Conservation (phyloP, 192 early-diverging fungal genomes). For the Irineochytrium annulatum region DNA sequence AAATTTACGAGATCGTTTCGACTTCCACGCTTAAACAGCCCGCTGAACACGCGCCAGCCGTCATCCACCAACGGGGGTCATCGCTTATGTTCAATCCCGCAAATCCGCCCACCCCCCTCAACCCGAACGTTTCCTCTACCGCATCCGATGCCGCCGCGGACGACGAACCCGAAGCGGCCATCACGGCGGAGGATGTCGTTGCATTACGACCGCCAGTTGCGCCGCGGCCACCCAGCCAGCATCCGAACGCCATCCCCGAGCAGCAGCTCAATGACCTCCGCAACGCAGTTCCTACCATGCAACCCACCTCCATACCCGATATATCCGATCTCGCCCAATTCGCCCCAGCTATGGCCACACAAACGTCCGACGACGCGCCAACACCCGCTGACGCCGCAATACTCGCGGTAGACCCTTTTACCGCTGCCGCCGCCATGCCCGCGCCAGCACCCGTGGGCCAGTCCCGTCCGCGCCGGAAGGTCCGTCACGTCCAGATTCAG, state of each 20-base stretch:
- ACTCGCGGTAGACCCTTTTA: no score
- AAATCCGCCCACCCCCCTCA: background rate
- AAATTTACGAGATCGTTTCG: conserved; percentile 4
- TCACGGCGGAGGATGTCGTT: background rate
- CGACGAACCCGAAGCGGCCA: background rate
- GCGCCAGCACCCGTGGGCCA: background rate
- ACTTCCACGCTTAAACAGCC: background rate
- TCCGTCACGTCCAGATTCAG: conserved; percentile 49
- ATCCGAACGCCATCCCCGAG: background rate
- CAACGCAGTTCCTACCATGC: no score
- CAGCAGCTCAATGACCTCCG: background rate
- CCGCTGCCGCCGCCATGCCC: conserved; percentile 1
- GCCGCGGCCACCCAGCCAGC: background rate
- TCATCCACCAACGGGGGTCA: no score
- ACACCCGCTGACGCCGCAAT: no score
- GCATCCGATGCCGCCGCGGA: no score
- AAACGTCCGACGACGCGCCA: no score
- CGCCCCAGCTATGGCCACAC: no score
- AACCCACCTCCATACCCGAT: no score
- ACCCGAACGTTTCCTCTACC: no score
- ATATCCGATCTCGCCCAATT: no score
- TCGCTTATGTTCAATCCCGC: background rate
- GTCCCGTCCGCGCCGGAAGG: conserved; percentile 28
- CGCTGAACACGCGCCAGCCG: no score
- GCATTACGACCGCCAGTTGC: background rate